A percentile compares a stretch with the other conserved stretches of the same genome.
Conservation (phyloP, 202 grass and related monocot genomes). For the Panicum hallii region DNA sequence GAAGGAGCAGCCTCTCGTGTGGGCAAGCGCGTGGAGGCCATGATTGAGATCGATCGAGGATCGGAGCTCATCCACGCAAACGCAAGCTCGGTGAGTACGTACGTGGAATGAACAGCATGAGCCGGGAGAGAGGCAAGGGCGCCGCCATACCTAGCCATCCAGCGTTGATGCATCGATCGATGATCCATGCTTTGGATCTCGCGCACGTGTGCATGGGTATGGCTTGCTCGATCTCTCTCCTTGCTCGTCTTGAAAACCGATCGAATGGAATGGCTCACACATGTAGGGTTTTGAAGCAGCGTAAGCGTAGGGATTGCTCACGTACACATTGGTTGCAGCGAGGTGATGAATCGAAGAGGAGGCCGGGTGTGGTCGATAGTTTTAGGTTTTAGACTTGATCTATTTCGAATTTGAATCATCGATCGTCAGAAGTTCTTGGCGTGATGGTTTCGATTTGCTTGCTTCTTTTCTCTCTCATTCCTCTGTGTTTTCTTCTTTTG, state of each 20-base stretch:
- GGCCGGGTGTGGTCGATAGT: conserved; percentile 32
- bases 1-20: conserved; percentile 97
- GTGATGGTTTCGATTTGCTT: conserved; percentile 53
- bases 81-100: conserved; percentile 42
- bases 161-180: not conserved
- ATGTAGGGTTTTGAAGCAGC: conserved; percentile 56
- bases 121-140: conserved; percentile 29
- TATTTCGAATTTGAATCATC: conserved; percentile 48
- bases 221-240: not conserved
- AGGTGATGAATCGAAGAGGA: conserved; percentile 33
- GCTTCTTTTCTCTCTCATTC: not conserved
- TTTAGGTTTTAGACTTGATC: conserved; percentile 52
- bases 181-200: conserved; percentile 42
- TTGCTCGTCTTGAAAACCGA: conserved; percentile 29
- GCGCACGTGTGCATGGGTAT: conserved; percentile 39
- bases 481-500: conserved; percentile 24
- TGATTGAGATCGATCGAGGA: conserved; percentile 43
- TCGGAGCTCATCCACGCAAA: conserved; percentile 31
- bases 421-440: conserved; percentile 53
- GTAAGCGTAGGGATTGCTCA: conserved; percentile 49
- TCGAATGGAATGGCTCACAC: conserved; percentile 12
- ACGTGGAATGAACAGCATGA: conserved; percentile 19
- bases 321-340: conserved; percentile 44
- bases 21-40: conserved; percentile 93
- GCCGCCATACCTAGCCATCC: not conserved